These are phyloP conservation scores for Climacium dendroides DNA, from an alignment of 225 moss, liverwort and hornwort genomes.

Conservation along the genomic window DNA sequence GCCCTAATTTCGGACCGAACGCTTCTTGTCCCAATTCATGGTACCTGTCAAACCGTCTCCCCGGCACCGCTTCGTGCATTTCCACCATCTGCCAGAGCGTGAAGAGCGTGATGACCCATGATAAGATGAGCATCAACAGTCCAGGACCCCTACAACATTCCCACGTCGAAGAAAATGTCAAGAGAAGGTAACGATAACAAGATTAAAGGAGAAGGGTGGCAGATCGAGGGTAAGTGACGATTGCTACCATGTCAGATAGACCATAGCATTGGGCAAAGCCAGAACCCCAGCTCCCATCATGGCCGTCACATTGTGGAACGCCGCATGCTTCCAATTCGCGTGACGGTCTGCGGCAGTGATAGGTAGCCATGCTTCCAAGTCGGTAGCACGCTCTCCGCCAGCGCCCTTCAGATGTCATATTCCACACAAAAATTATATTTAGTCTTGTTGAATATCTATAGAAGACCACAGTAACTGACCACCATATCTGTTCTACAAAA, in stretches of 20 bases:
- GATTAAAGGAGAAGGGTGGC: background rate
- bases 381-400: background rate
- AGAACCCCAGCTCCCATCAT: conserved; percentile 59
- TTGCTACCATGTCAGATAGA: conserved; percentile 38
- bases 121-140: conserved; percentile 37
- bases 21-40: conserved; percentile 81
- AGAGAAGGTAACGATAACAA: background rate
- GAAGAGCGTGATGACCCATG: conserved; percentile 74
- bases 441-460: background rate
- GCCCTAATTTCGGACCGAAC: conserved; percentile 56
- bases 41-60: conserved; percentile 59
- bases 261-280: conserved; percentile 46
- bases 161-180: background rate
- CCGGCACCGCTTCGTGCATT: conserved; percentile 71
- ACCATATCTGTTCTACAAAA: too few species aligned
- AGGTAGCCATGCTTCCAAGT: conserved; percentile 32
- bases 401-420: background rate
- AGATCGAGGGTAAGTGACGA: background rate
- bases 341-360: conserved; percentile 18
- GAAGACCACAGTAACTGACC: background rate
- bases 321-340: conserved; percentile 37
- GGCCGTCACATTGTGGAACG: conserved; percentile 46
- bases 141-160: conserved; percentile 51
- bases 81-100: conserved; percentile 90
- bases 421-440: background rate